Evolutionary conservation across 306 rosid species (phyloP).

Genomic region (Vigna mungo): DNA sequence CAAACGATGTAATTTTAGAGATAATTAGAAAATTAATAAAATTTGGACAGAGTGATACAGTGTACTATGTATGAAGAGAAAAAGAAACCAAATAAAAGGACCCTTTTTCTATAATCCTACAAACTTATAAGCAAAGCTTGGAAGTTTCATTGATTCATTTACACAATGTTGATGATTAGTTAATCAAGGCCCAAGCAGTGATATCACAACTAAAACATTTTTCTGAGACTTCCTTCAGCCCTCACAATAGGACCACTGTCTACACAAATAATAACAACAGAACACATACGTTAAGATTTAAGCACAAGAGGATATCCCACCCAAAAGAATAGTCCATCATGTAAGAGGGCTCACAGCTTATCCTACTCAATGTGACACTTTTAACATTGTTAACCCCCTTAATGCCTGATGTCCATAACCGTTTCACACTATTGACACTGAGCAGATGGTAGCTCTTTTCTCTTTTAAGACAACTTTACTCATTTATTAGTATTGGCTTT

Average conservation of each 20-base stretch:
- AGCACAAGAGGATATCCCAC: too few relatives aligned
- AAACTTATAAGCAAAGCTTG: background rate
- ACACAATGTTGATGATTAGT: background rate
- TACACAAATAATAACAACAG: background rate
- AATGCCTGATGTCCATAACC: too few relatives aligned
- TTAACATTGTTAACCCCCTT: too few relatives aligned
- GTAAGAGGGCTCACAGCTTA: too few relatives aligned
- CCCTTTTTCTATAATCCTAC: background rate
- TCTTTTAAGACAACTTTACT: too few relatives aligned
- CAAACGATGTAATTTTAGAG: background rate
- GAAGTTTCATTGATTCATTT: background rate
- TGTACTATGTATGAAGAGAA: constrained; percentile 1
- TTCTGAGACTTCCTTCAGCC: background rate
- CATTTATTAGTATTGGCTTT: too few relatives aligned
- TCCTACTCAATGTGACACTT: too few relatives aligned
- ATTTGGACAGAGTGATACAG: background rate
- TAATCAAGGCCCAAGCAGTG: background rate
- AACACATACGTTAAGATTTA: background rate
- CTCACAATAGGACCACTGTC: background rate
- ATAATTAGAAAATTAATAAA: background rate
- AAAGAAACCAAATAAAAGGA: constrained; percentile 1
- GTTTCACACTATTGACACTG: too few relatives aligned
- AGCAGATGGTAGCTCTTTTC: too few relatives aligned
- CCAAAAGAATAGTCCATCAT: too few relatives aligned
- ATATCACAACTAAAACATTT: background rate